Evolutionary conservation across 495 filamentous ascomycete species (phyloP).

Genomic region (Cercophora sp.): DNA sequence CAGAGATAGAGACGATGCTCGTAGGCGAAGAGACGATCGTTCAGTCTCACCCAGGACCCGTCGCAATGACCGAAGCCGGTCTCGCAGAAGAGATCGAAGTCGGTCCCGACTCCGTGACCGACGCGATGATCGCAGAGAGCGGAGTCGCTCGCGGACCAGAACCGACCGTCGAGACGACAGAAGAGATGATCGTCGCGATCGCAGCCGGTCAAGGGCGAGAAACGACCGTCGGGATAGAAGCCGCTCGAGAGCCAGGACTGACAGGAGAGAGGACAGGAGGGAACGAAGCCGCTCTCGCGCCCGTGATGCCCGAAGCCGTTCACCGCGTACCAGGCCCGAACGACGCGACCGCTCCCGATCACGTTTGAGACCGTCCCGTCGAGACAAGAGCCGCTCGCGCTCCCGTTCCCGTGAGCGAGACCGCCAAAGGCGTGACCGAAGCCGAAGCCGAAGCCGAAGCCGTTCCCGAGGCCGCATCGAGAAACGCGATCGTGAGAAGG

Average conservation of each 20-base stretch:
- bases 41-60: constrained; percentile 24
- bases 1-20: constrained; percentile 25
- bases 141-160: constrained; percentile 36
- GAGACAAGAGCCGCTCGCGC: constrained; percentile 25
- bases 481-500: constrained; percentile 20
- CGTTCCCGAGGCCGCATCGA: constrained; percentile 19
- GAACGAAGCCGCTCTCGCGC: constrained; percentile 34
- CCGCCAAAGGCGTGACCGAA: constrained; percentile 25
- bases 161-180: constrained; percentile 23
- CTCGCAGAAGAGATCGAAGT: constrained; percentile 20
- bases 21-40: constrained; percentile 20
- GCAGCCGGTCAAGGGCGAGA: constrained; percentile 28
- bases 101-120: constrained; percentile 22
- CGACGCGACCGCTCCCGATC: constrained; percentile 29
- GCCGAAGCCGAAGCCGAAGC: constrained; percentile 25
- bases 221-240: constrained; percentile 28
- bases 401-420: constrained; percentile 19
- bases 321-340: constrained; percentile 23
- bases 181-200: constrained; percentile 21
- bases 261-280: constrained; percentile 25
- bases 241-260: constrained; percentile 30
- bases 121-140: constrained; percentile 34
- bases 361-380: constrained; percentile 16
- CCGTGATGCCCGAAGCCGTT: constrained; percentile 28
- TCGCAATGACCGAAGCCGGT: constrained; percentile 23